Conservation (phyloP, 495 filamentous ascomycete genomes). For the Xylaria cubensis region DNA sequence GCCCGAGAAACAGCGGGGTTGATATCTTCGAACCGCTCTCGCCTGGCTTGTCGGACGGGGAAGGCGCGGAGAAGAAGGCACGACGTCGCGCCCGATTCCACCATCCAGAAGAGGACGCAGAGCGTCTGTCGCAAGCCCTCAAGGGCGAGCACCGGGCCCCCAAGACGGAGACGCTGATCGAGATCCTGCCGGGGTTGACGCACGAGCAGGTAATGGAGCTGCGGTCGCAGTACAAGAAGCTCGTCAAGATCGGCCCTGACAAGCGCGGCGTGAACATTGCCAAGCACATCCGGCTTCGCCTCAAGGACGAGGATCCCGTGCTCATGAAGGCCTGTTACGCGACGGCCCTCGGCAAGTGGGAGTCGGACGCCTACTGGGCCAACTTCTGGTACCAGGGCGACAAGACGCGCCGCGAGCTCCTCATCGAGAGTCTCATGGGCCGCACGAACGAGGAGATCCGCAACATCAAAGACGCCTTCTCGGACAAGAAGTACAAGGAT, state of each 20-base stretch:
- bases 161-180: conserved; percentile 74
- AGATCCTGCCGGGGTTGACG: conserved; percentile 82
- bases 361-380: conserved; percentile 96
- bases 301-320: conserved; percentile 65
- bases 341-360: conserved; percentile 88
- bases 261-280: conserved; percentile 91
- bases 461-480: conserved; percentile 92
- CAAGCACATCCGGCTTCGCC: conserved; percentile 88
- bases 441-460: conserved; percentile 83
- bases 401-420: conserved; percentile 79
- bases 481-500: conserved; percentile 89
- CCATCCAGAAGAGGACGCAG: conserved; percentile 80
- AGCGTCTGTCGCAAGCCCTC: conserved; percentile 75
- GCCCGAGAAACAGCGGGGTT: conserved; percentile 41
- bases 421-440: conserved; percentile 93
- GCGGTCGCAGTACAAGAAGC: conserved; percentile 85
- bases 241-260: conserved; percentile 73
- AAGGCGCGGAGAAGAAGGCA: conserved; percentile 44
- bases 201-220: conserved; percentile 86
- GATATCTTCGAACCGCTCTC: conserved; percentile 50
- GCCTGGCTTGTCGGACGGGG: conserved; percentile 50
- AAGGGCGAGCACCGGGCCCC: conserved; percentile 67
- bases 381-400: conserved; percentile 98
- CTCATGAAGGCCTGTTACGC: conserved; percentile 92
- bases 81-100: conserved; percentile 71